Conservation (phyloP, 257 asterid genomes). For the Henckelia pumila region DNA sequence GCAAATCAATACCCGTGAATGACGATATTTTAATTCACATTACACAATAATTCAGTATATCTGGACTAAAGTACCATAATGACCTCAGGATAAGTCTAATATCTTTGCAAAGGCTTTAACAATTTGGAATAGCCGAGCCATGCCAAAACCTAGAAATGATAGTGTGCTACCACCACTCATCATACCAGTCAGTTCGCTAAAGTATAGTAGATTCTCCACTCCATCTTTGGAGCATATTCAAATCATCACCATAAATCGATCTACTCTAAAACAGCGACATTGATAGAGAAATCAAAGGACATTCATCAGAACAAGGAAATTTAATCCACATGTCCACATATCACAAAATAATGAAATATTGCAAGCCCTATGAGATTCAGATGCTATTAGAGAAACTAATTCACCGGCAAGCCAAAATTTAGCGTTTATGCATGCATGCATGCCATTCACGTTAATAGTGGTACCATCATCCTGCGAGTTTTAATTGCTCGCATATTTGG, state of each 20-base stretch:
- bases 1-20: not conserved
- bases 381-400: not conserved
- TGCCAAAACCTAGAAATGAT: not conserved
- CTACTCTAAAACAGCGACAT: too few species aligned
- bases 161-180: not conserved
- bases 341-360: too few species aligned
- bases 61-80: not conserved
- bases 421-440: too few species aligned
- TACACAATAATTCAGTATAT: not conserved
- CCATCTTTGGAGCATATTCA: not conserved
- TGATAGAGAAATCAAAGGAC: not conserved
- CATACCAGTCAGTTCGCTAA: not conserved
- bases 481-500: not conserved
- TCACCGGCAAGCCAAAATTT: not conserved
- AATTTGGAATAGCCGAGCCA: too few species aligned
- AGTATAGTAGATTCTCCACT: not conserved
- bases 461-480: not conserved
- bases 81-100: not conserved
- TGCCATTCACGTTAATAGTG: not conserved
- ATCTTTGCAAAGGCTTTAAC: not conserved
- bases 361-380: too few species aligned
- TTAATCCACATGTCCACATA: too few species aligned
- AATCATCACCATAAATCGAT: not conserved
- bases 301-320: not conserved
- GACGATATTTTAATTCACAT: not conserved